phyloP scores from a whole-genome alignment of 441 rosid genomes.

The Mallotus repandus region DNA sequence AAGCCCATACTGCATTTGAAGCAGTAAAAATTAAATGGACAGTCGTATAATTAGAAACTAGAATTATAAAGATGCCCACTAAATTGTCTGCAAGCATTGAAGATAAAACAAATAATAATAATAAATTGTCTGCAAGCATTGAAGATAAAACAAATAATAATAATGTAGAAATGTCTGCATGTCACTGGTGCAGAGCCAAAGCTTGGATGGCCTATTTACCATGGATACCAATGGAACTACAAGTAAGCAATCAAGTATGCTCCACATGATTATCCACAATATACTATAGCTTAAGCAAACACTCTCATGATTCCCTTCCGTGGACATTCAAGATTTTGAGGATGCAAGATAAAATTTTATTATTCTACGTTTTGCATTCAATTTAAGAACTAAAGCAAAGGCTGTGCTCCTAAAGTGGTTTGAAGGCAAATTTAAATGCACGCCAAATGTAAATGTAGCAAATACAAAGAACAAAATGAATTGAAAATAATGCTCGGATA shows the following conservation, averaged over 20 bases:
- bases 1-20: conserved; percentile 74
- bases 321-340: background rate
- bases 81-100: too few relatives aligned
- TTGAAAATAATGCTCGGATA: background rate
- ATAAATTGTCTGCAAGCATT: too few relatives aligned
- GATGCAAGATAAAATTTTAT: background rate
- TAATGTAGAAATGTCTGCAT: background rate
- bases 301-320: background rate
- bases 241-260: background rate
- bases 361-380: background rate
- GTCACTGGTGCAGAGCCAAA: background rate
- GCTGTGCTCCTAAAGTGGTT: background rate
- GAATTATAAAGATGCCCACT: background rate
- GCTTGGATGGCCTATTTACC: background rate
- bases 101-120: too few relatives aligned
- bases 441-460: background rate
- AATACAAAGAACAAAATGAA: background rate
- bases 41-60: conserved; percentile 13
- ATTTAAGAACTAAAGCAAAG: background rate
- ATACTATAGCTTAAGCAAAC: background rate
- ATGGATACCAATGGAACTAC: background rate
- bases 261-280: background rate
- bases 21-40: conserved; percentile 20
- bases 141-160: too few relatives aligned
- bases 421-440: background rate